phyloP scores from a whole-genome alignment of 352 stramenopile genomes.

The Globisporangium iwayamae region DNA sequence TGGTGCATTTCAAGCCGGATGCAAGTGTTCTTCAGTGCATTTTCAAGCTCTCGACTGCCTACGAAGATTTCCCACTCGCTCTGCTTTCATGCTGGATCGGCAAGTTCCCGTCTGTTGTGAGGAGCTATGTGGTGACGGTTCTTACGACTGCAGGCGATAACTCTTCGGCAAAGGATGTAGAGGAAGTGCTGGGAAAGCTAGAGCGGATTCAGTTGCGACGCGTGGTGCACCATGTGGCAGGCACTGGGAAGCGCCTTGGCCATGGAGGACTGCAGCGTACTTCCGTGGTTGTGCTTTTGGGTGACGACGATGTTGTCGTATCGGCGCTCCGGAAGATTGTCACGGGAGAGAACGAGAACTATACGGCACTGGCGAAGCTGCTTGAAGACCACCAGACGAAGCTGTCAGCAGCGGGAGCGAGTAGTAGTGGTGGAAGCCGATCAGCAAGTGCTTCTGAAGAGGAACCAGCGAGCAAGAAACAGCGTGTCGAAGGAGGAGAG shows the following conservation, averaged over 20 bases:
- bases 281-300: conserved; percentile 31
- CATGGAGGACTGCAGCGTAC: neutral
- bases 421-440: neutral
- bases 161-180: conserved; percentile 35
- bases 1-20: conserved; percentile 70
- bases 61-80: conserved; percentile 66
- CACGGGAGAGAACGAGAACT: conserved; percentile 16
- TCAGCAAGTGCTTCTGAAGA: conserved; percentile 6
- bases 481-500: conserved; percentile 22
- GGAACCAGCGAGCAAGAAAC: conserved; percentile 52
- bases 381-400: conserved; percentile 4
- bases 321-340: conserved; percentile 37
- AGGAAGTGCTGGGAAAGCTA: conserved; percentile 58
- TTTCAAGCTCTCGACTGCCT: conserved; percentile 63
- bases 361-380: conserved; percentile 24
- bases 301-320: conserved; percentile 37
- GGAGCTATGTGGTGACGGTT: conserved; percentile 46
- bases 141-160: conserved; percentile 30
- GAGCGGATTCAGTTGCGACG: conserved; percentile 52
- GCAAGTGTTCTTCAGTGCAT: conserved; percentile 64
- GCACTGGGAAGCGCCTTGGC: conserved; percentile 10
- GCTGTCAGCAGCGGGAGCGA: neutral
- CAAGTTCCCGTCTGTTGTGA: conserved; percentile 58
- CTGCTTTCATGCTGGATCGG: conserved; percentile 69
- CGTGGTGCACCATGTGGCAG: conserved; percentile 10